A percentile compares a stretch with the other conserved stretches of the same genome.
Evolutionary conservation across 306 rosid species (phyloP).

Genomic region (Rubus parviflorus): DNA sequence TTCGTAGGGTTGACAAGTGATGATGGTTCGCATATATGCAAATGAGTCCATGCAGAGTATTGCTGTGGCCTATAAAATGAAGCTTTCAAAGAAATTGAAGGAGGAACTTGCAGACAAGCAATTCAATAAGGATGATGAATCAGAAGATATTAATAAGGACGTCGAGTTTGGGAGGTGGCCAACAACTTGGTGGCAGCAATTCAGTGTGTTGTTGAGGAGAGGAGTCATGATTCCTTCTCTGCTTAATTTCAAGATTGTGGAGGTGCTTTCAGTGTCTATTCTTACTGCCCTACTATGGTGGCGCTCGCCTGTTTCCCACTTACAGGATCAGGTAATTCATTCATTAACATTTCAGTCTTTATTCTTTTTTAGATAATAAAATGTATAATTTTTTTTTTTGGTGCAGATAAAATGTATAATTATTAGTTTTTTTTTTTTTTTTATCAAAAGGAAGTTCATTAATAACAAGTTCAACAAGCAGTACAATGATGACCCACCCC

Average conservation of each 20-base stretch:
- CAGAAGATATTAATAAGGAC: slow-evolving; percentile 24
- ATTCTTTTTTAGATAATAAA: no score
- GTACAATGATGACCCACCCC: no score
- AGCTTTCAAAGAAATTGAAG: slow-evolving; percentile 33
- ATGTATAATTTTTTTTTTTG: no score
- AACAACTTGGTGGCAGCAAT: slow-evolving; percentile 69
- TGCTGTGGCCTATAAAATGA: slow-evolving; percentile 29
- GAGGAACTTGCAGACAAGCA: slow-evolving; percentile 17
- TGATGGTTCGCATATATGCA: slow-evolving; percentile 31
- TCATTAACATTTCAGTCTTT: background rate
- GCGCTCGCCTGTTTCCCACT: slow-evolving; percentile 44
- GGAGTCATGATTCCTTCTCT: slow-evolving; percentile 59
- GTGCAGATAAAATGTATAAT: no score
- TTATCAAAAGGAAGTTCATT: no score
- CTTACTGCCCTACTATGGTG: slow-evolving; percentile 68
- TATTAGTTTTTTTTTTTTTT: no score
- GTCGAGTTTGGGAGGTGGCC: slow-evolving; percentile 47
- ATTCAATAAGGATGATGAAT: slow-evolving; percentile 10
- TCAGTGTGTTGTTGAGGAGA: slow-evolving; percentile 58
- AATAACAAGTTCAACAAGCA: no score
- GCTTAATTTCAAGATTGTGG: slow-evolving; percentile 40
- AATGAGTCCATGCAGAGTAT: slow-evolving; percentile 40
- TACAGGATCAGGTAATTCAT: slow-evolving; percentile 61
- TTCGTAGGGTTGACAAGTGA: slow-evolving; percentile 47
- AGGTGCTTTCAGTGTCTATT: slow-evolving; percentile 47